Evolutionary conservation across 2,329 filamentous ascomycete species (phyloP).

Genomic region (Juglanconis juglandina): DNA sequence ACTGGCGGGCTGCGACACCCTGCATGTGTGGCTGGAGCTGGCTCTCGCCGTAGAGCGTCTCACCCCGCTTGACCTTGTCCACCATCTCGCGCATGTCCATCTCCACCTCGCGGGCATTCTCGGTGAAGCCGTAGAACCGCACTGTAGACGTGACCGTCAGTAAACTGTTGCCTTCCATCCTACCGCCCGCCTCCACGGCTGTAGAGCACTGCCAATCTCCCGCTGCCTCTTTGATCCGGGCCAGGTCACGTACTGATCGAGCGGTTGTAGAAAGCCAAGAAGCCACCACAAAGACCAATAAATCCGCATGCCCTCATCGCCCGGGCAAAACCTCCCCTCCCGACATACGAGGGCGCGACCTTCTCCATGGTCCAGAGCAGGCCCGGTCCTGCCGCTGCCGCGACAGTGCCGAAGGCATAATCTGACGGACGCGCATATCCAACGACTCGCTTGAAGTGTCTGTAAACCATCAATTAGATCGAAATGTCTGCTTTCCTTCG

Average conservation of each 20-base stretch:
- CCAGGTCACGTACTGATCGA: constrained; percentile 68
- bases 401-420: constrained; percentile 67
- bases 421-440: constrained; percentile 83
- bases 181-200: background rate
- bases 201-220: background rate
- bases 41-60: constrained; percentile 83
- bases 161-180: background rate
- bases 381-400: constrained; percentile 69
- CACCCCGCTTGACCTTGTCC: constrained; percentile 85
- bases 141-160: constrained; percentile 47
- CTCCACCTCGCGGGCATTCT: constrained; percentile 87
- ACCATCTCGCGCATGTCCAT: constrained; percentile 99
- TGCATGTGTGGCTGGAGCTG: constrained; percentile 83
- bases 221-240: background rate
- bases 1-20: constrained; percentile 88
- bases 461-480: constrained; percentile 38
- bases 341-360: constrained; percentile 79
- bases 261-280: constrained; percentile 80
- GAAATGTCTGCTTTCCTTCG: constrained; percentile 12
- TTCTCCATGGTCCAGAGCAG: constrained; percentile 77
- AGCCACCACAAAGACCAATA: constrained; percentile 72
- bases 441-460: constrained; percentile 87
- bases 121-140: constrained; percentile 91
- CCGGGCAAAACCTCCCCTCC: constrained; percentile 75
- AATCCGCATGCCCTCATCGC: constrained; percentile 76